Base-by-base conservation (phyloP, 345 rosid genomes). In the Citrus inodora region DNA sequence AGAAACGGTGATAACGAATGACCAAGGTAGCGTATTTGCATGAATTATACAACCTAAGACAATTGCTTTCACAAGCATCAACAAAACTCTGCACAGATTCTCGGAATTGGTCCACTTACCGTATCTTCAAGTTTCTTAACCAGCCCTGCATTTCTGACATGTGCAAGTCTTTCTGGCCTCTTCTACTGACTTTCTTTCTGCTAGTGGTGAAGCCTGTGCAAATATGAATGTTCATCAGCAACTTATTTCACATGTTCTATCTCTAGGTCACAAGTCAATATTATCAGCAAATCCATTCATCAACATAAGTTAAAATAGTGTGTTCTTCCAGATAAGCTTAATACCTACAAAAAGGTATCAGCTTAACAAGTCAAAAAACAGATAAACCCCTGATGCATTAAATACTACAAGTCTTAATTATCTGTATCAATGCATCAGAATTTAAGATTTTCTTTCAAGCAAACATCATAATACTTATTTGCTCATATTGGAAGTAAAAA, bases 1-100 rank as follows among this genome's bases (percentile, higher is more conserved):
- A 71, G 7, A 74, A 62, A 14, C 1, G 17, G 38, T 19, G 68
- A 27, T 74, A 40, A 61, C 38, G 4, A 38, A n/a, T 11, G 13
- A 37, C 53, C 16, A 6, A 62, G 32, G 4, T 4, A 33, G 0
- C 1, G 37, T 62, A 28, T 17, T 27, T 62, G 53, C 28, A 40
- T 19, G 38, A 74, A 61, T 38, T 35, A 51, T 51, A 65, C 9
- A 64, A 32, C 33, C n/a, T 48, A 40, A 67, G 63, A 4, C 48
- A 77, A 56, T 46, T 66, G n/a, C 6, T 71, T 8, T 35, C 35
- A 25, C 2, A 48, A 65, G 76, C 65, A 75, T 83, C 69, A 70
- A 91, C 92, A 76, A 77, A 96, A 98, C 99, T 94, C 85, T 92
- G 99, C 51, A 92, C 87, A 60, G 94, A 94, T 76, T 96, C 98